Conservation (phyloP, 306 rosid species). For the Quercus glauca region DNA sequence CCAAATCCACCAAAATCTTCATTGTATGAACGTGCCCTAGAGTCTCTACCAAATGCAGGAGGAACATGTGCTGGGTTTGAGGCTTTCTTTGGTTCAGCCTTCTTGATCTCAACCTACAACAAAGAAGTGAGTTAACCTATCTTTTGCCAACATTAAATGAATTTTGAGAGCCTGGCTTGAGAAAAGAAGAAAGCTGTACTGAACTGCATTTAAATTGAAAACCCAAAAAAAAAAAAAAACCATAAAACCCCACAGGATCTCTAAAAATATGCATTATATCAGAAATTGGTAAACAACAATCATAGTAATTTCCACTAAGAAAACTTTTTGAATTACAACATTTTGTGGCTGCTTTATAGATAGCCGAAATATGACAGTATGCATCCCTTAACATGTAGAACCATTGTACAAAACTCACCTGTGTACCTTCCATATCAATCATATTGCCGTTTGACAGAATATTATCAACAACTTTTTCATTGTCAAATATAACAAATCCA, state of each 20-base stretch:
- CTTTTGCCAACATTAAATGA: conserved; percentile 31
- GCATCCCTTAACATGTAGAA: neutral
- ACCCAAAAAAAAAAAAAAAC: neutral
- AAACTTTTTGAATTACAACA: neutral
- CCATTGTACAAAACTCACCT: conserved; percentile 69
- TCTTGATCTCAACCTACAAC: conserved; percentile 99
- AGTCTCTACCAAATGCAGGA: conserved; percentile 75
- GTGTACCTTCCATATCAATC: conserved; percentile 91
- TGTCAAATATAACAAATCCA: conserved; percentile 85
- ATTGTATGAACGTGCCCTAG: conserved; percentile 89
- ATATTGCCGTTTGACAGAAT: conserved; percentile 78
- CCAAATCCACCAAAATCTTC: conserved; percentile 82
- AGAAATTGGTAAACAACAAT: conserved; percentile 1
- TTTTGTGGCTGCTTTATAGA: neutral
- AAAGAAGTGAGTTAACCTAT: conserved; percentile 95
- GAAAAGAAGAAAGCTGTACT: conserved; percentile 40
- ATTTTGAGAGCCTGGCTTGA: conserved; percentile 32
- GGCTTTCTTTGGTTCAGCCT: conserved; percentile 99
- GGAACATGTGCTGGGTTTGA: conserved; percentile 85
- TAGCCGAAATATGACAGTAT: neutral
- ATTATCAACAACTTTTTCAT: conserved; percentile 86
- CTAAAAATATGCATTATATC: neutral
- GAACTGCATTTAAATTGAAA: conserved; percentile 30
- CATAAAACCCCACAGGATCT: neutral
- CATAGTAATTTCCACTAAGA: neutral